Conservation (phyloP, 73 alveolate genomes). For the Stentor roeselii region DNA sequence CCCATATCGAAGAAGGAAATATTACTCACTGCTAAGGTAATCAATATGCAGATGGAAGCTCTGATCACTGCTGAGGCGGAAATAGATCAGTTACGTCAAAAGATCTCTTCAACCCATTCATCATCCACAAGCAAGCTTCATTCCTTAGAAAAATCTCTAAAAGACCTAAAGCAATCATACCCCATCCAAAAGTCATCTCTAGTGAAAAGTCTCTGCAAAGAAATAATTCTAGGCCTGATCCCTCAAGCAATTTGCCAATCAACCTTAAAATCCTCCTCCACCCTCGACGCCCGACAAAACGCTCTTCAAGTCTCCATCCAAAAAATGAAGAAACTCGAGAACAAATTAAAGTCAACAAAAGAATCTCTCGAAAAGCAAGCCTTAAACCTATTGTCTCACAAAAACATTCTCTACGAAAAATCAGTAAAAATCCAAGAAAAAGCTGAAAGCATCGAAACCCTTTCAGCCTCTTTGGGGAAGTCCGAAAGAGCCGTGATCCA, state of each 20-base stretch:
- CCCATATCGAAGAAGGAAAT: background rate
- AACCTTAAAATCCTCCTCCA: background rate
- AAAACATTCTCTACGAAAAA: background rate
- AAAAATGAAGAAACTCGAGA: background rate
- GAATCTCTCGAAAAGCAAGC: background rate
- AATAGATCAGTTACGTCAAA: background rate
- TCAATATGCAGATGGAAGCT: background rate
- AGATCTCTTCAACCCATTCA: too few relatives aligned
- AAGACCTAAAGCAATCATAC: too few relatives aligned
- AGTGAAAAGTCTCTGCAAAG: background rate
- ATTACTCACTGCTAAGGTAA: background rate
- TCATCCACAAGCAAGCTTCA: background rate
- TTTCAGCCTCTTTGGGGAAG: background rate
- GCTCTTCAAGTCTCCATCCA: background rate
- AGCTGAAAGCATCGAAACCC: background rate
- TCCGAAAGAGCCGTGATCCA: background rate
- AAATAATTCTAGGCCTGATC: background rate
- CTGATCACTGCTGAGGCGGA: background rate
- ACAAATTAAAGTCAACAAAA: too few relatives aligned
- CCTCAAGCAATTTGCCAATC: background rate
- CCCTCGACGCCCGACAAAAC: background rate
- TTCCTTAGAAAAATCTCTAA: background rate
- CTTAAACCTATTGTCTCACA: background rate
- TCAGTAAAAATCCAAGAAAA: background rate
- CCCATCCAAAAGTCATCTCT: background rate